phyloP scores from a whole-genome alignment of 1,284 basidiomycete species.

The Cryptococcus sp. region DNA sequence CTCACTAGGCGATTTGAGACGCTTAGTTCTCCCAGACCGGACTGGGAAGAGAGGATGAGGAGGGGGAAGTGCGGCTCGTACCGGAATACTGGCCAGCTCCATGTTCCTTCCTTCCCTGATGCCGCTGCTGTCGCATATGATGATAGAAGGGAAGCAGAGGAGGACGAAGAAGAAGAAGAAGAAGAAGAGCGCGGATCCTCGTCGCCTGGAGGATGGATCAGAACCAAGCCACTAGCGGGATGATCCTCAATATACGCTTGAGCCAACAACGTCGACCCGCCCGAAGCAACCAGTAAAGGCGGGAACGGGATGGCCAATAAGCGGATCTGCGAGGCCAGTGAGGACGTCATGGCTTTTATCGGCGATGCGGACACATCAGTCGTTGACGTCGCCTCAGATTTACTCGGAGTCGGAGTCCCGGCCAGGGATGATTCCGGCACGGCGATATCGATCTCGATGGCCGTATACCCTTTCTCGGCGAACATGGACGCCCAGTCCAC shows the following conservation, averaged over 20 bases:
- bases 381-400: not conserved
- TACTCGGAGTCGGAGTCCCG: slow-evolving; percentile 36
- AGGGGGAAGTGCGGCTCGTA: slow-evolving; percentile 69
- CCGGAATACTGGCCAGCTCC: slow-evolving; percentile 58
- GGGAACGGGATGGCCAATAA: slow-evolving; percentile 63
- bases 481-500: slow-evolving; percentile 58
- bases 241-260: slow-evolving; percentile 69
- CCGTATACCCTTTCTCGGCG: slow-evolving; percentile 63
- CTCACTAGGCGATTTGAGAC: slow-evolving; percentile 14
- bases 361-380: slow-evolving; percentile 9
- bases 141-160: not conserved
- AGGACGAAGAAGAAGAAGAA: not conserved
- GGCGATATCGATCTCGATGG: slow-evolving; percentile 61
- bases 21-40: slow-evolving; percentile 5
- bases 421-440: slow-evolving; percentile 26
- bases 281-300: slow-evolving; percentile 64
- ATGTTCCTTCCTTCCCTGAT: slow-evolving; percentile 7
- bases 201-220: slow-evolving; percentile 61
- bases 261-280: slow-evolving; percentile 60
- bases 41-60: slow-evolving; percentile 54
- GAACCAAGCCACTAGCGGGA: slow-evolving; percentile 63
- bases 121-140: not conserved
- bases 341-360: slow-evolving; percentile 28
- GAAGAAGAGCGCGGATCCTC: slow-evolving; percentile 37
- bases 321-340: slow-evolving; percentile 47